These are phyloP conservation scores for Globisporangium middletonii DNA, from an alignment of 352 stramenopile species.

Conservation along the genomic window DNA sequence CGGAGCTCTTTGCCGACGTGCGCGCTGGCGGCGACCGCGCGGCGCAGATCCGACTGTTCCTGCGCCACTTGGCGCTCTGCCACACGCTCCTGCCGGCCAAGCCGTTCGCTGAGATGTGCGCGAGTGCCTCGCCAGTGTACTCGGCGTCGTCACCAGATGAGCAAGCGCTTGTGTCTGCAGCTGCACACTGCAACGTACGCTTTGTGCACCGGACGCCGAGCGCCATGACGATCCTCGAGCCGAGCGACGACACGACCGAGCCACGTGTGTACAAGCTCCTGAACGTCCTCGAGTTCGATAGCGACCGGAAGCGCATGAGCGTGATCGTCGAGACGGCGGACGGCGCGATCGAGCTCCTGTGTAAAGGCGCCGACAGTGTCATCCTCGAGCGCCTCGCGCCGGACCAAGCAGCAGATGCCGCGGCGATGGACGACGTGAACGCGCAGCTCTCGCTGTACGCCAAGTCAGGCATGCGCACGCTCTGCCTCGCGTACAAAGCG, in stretches of 20 bases:
- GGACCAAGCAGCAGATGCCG: conserved; percentile 5
- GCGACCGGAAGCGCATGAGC: conserved; percentile 96
- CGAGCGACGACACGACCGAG: conserved; percentile 19
- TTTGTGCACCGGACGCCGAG: conserved; percentile 70
- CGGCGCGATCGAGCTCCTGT: conserved; percentile 55
- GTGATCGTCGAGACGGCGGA: conserved; percentile 87
- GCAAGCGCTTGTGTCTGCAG: conserved; percentile 68
- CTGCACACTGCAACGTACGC: conserved; percentile 68
- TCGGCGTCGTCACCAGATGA: conserved; percentile 81
- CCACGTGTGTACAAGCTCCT: conserved; percentile 83
- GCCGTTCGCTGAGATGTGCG: conserved; percentile 63
- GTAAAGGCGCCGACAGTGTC: conserved; percentile 79
- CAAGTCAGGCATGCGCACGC: conserved; percentile 69
- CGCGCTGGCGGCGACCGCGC: conserved; percentile 28
- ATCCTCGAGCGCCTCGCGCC: conserved; percentile 60
- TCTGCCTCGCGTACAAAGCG: conserved; percentile 64
- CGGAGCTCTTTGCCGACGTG: conserved; percentile 57
- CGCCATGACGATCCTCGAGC: conserved; percentile 48
- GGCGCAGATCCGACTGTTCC: conserved; percentile 44
- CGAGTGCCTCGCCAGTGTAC: conserved; percentile 65
- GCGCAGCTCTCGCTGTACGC: conserved; percentile 63
- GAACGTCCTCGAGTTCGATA: conserved; percentile 96
- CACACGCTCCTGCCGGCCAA: conserved; percentile 78
- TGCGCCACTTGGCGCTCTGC: conserved; percentile 74
- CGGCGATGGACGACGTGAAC: conserved; percentile 27